phyloP scores from a whole-genome alignment of 2,329 filamentous ascomycete species.

The Aspergillus sp. region DNA sequence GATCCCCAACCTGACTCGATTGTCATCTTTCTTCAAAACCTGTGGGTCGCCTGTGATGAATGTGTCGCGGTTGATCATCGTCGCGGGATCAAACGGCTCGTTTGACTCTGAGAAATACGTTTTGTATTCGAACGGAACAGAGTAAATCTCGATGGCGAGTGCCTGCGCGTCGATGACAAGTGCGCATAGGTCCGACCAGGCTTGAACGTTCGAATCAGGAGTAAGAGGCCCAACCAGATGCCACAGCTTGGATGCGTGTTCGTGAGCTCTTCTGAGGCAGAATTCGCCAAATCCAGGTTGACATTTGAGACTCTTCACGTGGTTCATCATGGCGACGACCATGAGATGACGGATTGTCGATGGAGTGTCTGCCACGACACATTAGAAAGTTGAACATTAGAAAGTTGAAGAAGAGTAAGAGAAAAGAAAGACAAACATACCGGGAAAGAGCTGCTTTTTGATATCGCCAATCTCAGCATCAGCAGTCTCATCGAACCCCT shows the following conservation, averaged over 20 bases:
- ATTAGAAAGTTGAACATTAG: background rate
- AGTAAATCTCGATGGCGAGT: conserved; percentile 23
- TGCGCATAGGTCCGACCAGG: conserved; percentile 14
- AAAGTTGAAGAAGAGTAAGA: background rate
- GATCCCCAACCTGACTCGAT: conserved; percentile 15
- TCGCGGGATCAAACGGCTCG: conserved; percentile 17
- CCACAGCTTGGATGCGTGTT: conserved; percentile 16
- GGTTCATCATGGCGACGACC: conserved; percentile 12
- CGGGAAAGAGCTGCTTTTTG: conserved; percentile 10
- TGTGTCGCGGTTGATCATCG: conserved; percentile 21
- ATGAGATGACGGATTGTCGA: conserved; percentile 13
- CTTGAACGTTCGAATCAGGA: conserved; percentile 6
- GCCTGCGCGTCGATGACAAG: conserved; percentile 24
- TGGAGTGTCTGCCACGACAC: conserved; percentile 11
- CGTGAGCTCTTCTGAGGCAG: conserved; percentile 11
- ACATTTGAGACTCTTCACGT: conserved; percentile 13
- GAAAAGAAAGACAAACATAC: conserved; percentile 10
- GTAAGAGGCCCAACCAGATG: conserved; percentile 17
- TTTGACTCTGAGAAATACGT: conserved; percentile 19
- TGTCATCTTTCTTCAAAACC: conserved; percentile 7
- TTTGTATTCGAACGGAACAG: conserved; percentile 19
- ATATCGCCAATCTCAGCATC: conserved; percentile 18
- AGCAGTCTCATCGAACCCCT: conserved; percentile 16
- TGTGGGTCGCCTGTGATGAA: conserved; percentile 9
- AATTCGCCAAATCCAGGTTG: conserved; percentile 20